Evolutionary conservation across 176 grass and related monocot genomes (phyloP), one percentile per base, ranked within the genome.

Genomic region (Triticum dicoccoides): DNA sequence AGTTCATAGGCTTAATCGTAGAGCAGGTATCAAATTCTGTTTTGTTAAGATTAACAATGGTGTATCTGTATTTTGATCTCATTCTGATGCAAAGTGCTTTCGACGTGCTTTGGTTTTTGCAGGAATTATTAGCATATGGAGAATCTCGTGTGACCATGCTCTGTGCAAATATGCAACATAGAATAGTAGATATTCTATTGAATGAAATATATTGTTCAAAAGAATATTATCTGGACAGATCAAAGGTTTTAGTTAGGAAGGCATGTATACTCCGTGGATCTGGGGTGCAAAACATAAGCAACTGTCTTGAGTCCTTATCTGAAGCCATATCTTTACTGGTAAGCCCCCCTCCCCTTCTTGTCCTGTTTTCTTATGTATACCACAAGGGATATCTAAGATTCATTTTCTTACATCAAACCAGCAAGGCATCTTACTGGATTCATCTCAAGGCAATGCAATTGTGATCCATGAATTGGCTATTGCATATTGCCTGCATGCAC

Each of bases 281-380:
- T 83, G 91, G 95, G 85, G 32, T 86, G 66, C 72, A 88, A 61
- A 80, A 78, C 45, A 85, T 95, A 81, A 82, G 15, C 65, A 66
- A 24, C 33, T 95, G 87, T 89, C 83, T 95, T 45, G 77, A 91
- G 29, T 91, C 72, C 70, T 90, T 95, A 39, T 88, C 80, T 88
- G 95, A 95, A 71, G 95, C 95, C 17, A 93, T 95, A 88, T 92
- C 82, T 77, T 87, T 98, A 85, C 86, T 98, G 77, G 95, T 98
- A 77, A 91, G 95, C 41, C 11, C 17, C 11, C 65, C 49, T 18
- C 14, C 30, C 30, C 30, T 66, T 68, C 30, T 12, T 65, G 63
- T 65, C 27, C 5, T 65, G 63, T 32, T 65, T 65, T 66, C 64
- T 66, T 66, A 66, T 32, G 64, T 32, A 66, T 66, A 65, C 64